Base-by-base conservation (phyloP, 2,329 filamentous ascomycete species). In the Colletotrichum sp. region DNA sequence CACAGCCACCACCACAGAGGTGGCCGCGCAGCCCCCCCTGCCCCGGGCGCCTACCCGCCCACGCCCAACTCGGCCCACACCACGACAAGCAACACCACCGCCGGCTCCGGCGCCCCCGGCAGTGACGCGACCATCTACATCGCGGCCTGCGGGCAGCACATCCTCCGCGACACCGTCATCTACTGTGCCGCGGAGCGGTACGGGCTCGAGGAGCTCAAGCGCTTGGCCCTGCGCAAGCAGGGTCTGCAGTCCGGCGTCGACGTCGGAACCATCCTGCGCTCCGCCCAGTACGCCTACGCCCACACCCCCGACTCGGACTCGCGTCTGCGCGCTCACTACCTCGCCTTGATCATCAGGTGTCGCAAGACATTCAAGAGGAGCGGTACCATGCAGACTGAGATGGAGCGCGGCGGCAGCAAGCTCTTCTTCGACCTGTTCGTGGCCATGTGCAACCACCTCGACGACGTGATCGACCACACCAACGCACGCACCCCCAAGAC, bases 381-480 rank as follows among this genome's bases (percentile, higher is more conserved):
- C 89, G 96, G 96, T 87, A 98, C 96, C 86, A 98, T 98, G 96
- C 96, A 98, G 91, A 94, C 94, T 89, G 96, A 98, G 89, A 98
- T 98, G 96, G 95, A 98, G 89, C 92, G 92, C 86, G 96, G 96
- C 85, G 96, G 88, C 82, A 90, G 92, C 87, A 96, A 96, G 90
- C 90, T 98, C 88, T 98, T 97, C 91, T 98, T 98, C 88, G 96
- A 98, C 90, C 90, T 98, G 86, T 98, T 98, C 86, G 96, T 98
- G 84, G 96, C 96, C 82, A 95, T 98, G 94, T 98, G 95, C 90
- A 98, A 98, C 88, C 96, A 98, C 89, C 94, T 98, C 83, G 96
- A 98, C 91, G 96, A 98, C 86, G 92, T 98, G 87, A 94, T 95
- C 87, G 95, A 97, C 84, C 92, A 95, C 86, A 94, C 91, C 91